Evolutionary conservation across 257 asterid genomes (phyloP).

Genomic region (Craterostigma plantagineum): DNA sequence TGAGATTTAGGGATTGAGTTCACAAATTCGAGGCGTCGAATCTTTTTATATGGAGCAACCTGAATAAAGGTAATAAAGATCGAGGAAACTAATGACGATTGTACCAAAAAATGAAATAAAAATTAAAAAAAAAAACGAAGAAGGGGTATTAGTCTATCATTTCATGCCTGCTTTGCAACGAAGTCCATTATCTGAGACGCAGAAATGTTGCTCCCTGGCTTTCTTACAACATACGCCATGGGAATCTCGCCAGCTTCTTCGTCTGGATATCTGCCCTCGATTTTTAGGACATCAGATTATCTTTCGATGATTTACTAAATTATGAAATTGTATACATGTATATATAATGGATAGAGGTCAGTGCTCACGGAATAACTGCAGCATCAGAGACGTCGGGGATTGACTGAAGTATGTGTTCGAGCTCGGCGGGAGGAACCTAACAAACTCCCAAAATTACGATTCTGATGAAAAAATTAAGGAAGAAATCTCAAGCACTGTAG

Average conservation of each 20-base stretch:
- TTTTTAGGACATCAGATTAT: background rate
- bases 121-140: background rate
- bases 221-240: constrained; percentile 78
- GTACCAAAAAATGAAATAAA: too few species aligned
- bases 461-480: too few species aligned
- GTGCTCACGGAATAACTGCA: constrained; percentile 93
- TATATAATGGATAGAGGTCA: too few species aligned
- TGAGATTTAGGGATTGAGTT: constrained; percentile 64
- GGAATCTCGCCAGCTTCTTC: constrained; percentile 96
- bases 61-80: constrained; percentile 7
- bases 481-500: too few species aligned
- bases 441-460: too few species aligned
- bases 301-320: background rate
- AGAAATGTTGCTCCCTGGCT: constrained; percentile 44
- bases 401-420: constrained; percentile 76
- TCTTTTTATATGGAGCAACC: constrained; percentile 83
- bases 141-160: background rate
- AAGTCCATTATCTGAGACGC: constrained; percentile 53
- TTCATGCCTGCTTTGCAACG: constrained; percentile 58
- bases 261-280: constrained; percentile 57
- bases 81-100: too few species aligned
- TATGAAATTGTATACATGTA: background rate
- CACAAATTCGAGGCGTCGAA: constrained; percentile 51
- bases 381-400: constrained; percentile 77
- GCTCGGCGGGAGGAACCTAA: constrained; percentile 94